Evolutionary conservation across 2,329 filamentous ascomycete species (phyloP).

Genomic region (Metarhizium album): DNA sequence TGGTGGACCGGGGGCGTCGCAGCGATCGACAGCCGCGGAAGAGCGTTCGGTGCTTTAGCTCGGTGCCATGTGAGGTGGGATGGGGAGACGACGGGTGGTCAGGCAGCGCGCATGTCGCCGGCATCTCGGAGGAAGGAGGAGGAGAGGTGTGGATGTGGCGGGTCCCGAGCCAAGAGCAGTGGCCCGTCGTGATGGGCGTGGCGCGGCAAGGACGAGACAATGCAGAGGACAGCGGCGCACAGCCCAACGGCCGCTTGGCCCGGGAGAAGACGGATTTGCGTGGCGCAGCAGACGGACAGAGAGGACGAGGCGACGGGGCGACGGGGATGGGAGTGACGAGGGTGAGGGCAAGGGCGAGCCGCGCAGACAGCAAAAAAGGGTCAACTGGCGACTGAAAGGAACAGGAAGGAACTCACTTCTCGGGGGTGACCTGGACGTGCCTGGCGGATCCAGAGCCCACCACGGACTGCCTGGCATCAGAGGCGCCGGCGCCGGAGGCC

Average conservation of each 20-base stretch:
- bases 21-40: background rate
- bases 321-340: constrained; percentile 1
- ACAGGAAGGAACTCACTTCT: constrained; percentile 39
- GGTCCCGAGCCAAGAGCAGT: constrained; percentile 4
- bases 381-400: background rate
- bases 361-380: background rate
- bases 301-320: constrained; percentile 3
- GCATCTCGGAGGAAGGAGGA: constrained; percentile 7
- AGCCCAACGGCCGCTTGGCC: constrained; percentile 4
- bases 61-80: constrained; percentile 6
- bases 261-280: background rate
- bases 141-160: background rate
- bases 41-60: background rate
- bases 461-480: constrained; percentile 32
- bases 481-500: constrained; percentile 36
- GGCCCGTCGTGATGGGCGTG: background rate
- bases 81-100: background rate
- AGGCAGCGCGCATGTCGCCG: constrained; percentile 5
- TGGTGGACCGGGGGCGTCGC: too few relatives aligned
- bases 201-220: background rate
- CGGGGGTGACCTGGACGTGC: constrained; percentile 34
- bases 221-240: background rate
- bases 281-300: background rate
- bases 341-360: too few relatives aligned
- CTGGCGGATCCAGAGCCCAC: constrained; percentile 34